A percentile compares a stretch with the other conserved stretches of the same genome.
These are phyloP conservation scores for Colletotrichum lupini DNA, from an alignment of 2,329 filamentous ascomycete species.

Conservation along the genomic window DNA sequence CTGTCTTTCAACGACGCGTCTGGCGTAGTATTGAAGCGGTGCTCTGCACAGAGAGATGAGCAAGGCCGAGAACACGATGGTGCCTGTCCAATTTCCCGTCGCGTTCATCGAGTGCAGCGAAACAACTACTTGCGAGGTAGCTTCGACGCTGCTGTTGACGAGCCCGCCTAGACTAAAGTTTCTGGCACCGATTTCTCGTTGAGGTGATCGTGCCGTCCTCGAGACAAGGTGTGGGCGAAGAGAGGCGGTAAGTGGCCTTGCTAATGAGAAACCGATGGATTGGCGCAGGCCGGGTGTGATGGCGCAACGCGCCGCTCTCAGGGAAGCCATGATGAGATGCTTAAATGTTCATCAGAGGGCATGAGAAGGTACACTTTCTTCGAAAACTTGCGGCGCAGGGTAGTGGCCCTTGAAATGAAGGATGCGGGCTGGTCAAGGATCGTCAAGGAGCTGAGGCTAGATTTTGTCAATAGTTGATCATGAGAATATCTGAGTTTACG, in stretches of 20 bases:
- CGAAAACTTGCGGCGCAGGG: background rate
- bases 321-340: constrained; percentile 17
- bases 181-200: background rate
- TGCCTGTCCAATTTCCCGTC: background rate
- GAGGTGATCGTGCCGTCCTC: background rate
- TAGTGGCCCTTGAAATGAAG: background rate
- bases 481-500: background rate
- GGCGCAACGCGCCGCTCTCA: constrained; percentile 14
- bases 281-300: background rate
- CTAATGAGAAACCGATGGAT: constrained; percentile 7
- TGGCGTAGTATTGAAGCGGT: background rate
- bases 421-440: background rate
- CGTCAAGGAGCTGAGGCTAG: background rate
- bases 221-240: constrained; percentile 8
- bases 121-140: constrained; percentile 31
- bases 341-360: background rate
- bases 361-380: background rate
- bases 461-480: background rate
- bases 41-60: background rate
- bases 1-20: background rate
- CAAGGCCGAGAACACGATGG: constrained; percentile 2
- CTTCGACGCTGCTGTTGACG: constrained; percentile 24
- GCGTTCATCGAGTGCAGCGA: constrained; percentile 1
- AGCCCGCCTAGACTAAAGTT: constrained; percentile 46
- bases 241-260: constrained; percentile 5